Evolutionary conservation across 2,329 filamentous ascomycete species (phyloP).

Genomic region (Akanthomyces dipterigenus): DNA sequence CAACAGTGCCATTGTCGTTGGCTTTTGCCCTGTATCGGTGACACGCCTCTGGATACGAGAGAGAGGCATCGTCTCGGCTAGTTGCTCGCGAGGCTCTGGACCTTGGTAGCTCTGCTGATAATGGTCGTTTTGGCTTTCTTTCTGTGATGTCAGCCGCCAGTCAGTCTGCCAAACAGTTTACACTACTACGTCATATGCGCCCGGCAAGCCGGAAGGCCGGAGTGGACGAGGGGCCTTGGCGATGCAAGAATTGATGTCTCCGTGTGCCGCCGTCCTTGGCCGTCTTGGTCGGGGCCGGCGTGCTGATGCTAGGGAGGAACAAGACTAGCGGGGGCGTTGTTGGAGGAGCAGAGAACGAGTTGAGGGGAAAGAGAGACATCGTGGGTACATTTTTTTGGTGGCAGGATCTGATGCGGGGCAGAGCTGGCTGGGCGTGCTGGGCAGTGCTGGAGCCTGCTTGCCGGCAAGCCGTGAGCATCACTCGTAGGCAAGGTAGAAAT

Average conservation of each 20-base stretch:
- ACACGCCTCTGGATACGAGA: neutral
- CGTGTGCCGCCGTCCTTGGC: neutral
- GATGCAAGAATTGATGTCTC: neutral
- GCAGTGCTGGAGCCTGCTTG: neutral
- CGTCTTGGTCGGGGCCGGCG: neutral
- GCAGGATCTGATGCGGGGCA: neutral
- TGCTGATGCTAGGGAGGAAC: neutral
- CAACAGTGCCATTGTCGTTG: neutral
- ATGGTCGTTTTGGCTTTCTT: neutral
- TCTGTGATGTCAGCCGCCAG: neutral
- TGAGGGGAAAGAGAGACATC: neutral
- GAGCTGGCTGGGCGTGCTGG: neutral
- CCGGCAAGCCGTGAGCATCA: neutral
- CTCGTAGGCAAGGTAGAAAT: no score
- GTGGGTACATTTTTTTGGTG: neutral
- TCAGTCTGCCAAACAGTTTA: neutral
- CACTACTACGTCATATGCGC: neutral
- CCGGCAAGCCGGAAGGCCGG: neutral
- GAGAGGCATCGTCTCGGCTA: neutral
- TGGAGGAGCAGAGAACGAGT: no score
- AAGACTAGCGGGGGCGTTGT: neutral
- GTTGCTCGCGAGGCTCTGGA: neutral
- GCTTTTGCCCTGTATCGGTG: neutral
- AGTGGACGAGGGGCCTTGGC: neutral
- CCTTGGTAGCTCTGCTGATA: neutral